Base-by-base conservation (phyloP, 2,329 filamentous ascomycete species). In the Nigrospora osmanthi region DNA sequence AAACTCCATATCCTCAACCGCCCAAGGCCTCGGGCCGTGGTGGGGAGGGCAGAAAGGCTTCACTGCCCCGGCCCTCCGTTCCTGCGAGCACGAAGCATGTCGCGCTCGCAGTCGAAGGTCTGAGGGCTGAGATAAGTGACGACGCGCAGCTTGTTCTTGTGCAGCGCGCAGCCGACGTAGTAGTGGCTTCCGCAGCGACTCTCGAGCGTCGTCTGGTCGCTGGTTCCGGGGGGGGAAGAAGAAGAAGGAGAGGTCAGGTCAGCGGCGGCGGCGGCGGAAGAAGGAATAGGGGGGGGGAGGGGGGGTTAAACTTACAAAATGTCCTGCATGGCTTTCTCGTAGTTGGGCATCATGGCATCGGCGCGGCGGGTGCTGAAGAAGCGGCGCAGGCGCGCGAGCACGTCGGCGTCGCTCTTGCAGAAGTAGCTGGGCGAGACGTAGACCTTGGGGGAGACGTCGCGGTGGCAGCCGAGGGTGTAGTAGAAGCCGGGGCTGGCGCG, bases 331-430 rank as follows among this genome's bases (percentile, higher is more conserved):
- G 40, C 40, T 11, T 36, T 34, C n/a, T 42, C 40, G 10, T 42
- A 42, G 33, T 42, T 42, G 3, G 15, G 31, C 40, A 42, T 42
- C 40, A 42, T 42, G 12, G 7, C 4, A 13, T 42, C 33, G 13
- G 40, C 35, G 16, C 40, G 40, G 2, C 40, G 40, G 12, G 40
- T 42, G 33, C 33, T 42, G 33, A 42, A 42, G 40, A 35, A 42
- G 16, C 12, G 19, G 17, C 40, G 40, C 33, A 42, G n/a, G 16
- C 40, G 31, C 9, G 19, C 40, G 13, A 42, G 40, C 32, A 42
- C 40, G n/a, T 42, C 40, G 33, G 40, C 40, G 13, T 42, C 40
- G 33, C 40, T 42, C 40, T 36, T 42, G 40, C 40, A 42, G 40
- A 42, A 42, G 33, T 42, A 42, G 33, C 31, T 19, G 3, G 40